phyloP scores from a whole-genome alignment of 2,329 filamentous ascomycete species.

The Catunica adiposa region DNA sequence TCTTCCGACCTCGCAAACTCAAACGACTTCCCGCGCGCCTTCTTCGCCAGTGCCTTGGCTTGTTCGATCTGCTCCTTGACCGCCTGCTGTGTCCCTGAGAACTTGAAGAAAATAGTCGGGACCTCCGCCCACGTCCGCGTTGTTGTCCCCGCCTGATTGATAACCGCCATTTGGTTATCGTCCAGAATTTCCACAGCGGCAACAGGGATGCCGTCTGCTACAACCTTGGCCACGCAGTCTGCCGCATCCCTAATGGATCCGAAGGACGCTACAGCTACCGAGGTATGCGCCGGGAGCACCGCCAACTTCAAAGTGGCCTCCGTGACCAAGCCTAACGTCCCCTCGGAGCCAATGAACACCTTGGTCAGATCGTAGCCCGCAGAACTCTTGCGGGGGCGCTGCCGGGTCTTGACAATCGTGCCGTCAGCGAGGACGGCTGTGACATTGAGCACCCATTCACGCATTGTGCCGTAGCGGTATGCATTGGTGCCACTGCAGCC shows the following conservation, averaged over 20 bases:
- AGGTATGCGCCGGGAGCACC: conserved; percentile 61
- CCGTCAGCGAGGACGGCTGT: conserved; percentile 84
- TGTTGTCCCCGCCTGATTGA: conserved; percentile 50
- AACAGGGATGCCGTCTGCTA: conserved; percentile 64
- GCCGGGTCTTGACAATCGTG: conserved; percentile 75
- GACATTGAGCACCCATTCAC: conserved; percentile 76
- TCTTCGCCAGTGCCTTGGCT: conserved; percentile 46
- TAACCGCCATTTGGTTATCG: conserved; percentile 68
- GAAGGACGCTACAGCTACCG: conserved; percentile 56
- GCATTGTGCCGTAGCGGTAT: conserved; percentile 87
- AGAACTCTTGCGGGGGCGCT: conserved; percentile 74
- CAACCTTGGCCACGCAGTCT: conserved; percentile 63
- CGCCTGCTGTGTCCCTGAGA: conserved; percentile 49
- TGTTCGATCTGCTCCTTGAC: conserved; percentile 66
- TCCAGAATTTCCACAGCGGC: conserved; percentile 89
- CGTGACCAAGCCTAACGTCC: conserved; percentile 78
- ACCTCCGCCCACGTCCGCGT: conserved; percentile 51
- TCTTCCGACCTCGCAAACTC: conserved; percentile 56
- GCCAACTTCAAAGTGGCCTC: conserved; percentile 82
- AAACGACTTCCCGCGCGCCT: conserved; percentile 48
- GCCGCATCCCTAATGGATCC: conserved; percentile 51
- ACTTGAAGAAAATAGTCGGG: conserved; percentile 75
- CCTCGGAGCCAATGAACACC: conserved; percentile 80
- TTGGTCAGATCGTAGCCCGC: conserved; percentile 85
- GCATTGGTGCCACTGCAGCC: conserved; percentile 67